These are phyloP conservation scores for Austroboletus niveus DNA, from an alignment of 1,284 basidiomycete genomes.

Conservation along the genomic window DNA sequence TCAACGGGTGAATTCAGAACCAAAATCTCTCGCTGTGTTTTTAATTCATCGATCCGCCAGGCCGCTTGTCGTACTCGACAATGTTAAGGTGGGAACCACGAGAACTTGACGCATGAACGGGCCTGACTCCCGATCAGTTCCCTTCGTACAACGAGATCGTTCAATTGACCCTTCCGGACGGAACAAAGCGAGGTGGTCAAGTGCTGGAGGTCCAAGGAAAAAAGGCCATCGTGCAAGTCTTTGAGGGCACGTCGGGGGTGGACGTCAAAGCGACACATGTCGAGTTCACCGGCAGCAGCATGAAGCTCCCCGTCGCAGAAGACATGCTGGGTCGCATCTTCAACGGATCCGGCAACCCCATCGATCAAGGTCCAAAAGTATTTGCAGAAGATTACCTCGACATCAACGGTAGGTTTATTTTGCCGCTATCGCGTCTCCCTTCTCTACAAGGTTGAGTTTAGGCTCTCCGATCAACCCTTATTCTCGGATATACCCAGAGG, in stretches of 20 bases:
- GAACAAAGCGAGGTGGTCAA: constrained; percentile 92
- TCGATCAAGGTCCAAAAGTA: constrained; percentile 98
- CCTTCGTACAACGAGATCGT: constrained; percentile 99
- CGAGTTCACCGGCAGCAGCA: constrained; percentile 96
- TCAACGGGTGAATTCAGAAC: constrained; percentile 77
- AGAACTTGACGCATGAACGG: constrained; percentile 7
- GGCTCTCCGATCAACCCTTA: constrained; percentile 99
- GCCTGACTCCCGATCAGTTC: constrained; percentile 56
- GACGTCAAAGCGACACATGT: constrained; percentile 98
- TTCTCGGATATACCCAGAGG: constrained; percentile 99
- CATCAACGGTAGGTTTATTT: constrained; percentile 80
- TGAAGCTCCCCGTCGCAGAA: constrained; percentile 99
- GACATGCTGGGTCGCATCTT: constrained; percentile 99
- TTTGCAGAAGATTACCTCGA: constrained; percentile 99
- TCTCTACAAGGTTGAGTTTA: constrained; percentile 36
- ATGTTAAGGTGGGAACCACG: constrained; percentile 79
- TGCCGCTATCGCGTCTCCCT: constrained; percentile 1
- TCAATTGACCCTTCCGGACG: constrained; percentile 93
- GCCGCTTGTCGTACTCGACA: constrained; percentile 94
- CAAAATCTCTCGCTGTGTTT: not conserved
- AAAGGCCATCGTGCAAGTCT: constrained; percentile 99
- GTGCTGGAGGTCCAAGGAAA: constrained; percentile 98
- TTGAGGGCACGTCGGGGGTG: constrained; percentile 97
- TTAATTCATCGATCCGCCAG: constrained; percentile 40
- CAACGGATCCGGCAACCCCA: constrained; percentile 97